Conservation (phyloP, 805 yeast species). For the Starmerella gropengiesseri region DNA sequence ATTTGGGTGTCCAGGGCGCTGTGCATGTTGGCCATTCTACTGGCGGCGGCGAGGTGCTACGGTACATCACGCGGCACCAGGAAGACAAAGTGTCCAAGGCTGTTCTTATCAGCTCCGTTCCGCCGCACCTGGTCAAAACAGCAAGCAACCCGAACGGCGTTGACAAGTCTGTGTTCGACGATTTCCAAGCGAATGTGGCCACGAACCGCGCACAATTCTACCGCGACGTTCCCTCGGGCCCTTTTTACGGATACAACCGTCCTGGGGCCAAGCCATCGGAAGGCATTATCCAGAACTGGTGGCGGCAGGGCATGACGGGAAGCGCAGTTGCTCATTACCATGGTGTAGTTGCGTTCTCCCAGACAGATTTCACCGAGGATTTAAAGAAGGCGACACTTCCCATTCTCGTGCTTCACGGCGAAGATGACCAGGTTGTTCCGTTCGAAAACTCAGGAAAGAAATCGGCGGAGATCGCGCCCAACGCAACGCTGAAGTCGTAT, state of each 20-base stretch:
- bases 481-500: slow-evolving; percentile 7
- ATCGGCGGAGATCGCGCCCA: slow-evolving; percentile 1
- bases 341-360: slow-evolving; percentile 7
- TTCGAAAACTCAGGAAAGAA: not conserved
- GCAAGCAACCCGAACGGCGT: slow-evolving; percentile 4
- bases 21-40: slow-evolving; percentile 11
- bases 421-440: slow-evolving; percentile 16
- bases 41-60: slow-evolving; percentile 9
- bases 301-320: slow-evolving; percentile 13
- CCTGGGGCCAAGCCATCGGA: slow-evolving; percentile 1
- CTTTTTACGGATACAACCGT: slow-evolving; percentile 29
- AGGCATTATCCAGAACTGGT: slow-evolving; percentile 10
- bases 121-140: slow-evolving; percentile 5
- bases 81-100: slow-evolving; percentile 6
- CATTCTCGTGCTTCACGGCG: slow-evolving; percentile 11
- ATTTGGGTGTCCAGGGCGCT: slow-evolving; percentile 7
- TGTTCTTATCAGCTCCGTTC: slow-evolving; percentile 6
- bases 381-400: slow-evolving; percentile 6
- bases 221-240: slow-evolving; percentile 2
- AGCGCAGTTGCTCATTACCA: slow-evolving; percentile 4
- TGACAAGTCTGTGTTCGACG: slow-evolving; percentile 1
- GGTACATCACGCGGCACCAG: slow-evolving; percentile 3
- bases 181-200: not conserved
- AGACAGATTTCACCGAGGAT: slow-evolving; percentile 11
- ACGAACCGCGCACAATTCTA: slow-evolving; percentile 5